These are phyloP conservation scores for Moesziomyces antarcticus DNA, from an alignment of 1,284 basidiomycete genomes.

Conservation along the genomic window DNA sequence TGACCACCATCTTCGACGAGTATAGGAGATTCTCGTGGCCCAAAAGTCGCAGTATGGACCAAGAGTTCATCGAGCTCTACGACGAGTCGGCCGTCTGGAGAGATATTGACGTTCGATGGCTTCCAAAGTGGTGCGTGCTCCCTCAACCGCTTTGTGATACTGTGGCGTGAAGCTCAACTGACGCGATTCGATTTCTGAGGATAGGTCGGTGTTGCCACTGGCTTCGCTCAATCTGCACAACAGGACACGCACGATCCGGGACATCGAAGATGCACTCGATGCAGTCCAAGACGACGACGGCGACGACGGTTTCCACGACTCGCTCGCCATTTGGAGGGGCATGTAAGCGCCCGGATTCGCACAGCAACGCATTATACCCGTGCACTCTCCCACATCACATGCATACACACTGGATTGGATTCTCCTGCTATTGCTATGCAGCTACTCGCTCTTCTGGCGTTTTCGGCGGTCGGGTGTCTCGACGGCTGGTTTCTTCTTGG, in stretches of 20 bases:
- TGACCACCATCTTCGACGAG: slow-evolving; percentile 73
- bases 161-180: background rate
- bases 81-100: slow-evolving; percentile 39
- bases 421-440: background rate
- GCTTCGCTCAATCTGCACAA: slow-evolving; percentile 26
- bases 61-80: slow-evolving; percentile 73
- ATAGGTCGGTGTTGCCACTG: slow-evolving; percentile 24
- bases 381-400: background rate
- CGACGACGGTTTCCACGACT: slow-evolving; percentile 3
- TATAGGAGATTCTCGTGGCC: slow-evolving; percentile 72
- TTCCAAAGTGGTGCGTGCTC: slow-evolving; percentile 35
- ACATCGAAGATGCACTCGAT: slow-evolving; percentile 19
- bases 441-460: slow-evolving; percentile 52
- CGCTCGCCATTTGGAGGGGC: slow-evolving; percentile 38
- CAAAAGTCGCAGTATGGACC: slow-evolving; percentile 72
- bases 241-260: slow-evolving; percentile 8
- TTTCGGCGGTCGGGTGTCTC: slow-evolving; percentile 26
- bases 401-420: too few relatives aligned
- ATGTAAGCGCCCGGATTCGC: slow-evolving; percentile 15
- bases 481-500: slow-evolving; percentile 21
- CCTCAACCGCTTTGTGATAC: background rate
- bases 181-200: too few relatives aligned
- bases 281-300: background rate
- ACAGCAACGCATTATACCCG: slow-evolving; percentile 17
- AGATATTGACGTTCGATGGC: slow-evolving; percentile 30